Percentiles rank a stretch among this genome's conserved stretches.
Evolutionary conservation across 2,329 filamentous ascomycete genomes (phyloP).

Genomic region (Orbilia brochopaga): DNA sequence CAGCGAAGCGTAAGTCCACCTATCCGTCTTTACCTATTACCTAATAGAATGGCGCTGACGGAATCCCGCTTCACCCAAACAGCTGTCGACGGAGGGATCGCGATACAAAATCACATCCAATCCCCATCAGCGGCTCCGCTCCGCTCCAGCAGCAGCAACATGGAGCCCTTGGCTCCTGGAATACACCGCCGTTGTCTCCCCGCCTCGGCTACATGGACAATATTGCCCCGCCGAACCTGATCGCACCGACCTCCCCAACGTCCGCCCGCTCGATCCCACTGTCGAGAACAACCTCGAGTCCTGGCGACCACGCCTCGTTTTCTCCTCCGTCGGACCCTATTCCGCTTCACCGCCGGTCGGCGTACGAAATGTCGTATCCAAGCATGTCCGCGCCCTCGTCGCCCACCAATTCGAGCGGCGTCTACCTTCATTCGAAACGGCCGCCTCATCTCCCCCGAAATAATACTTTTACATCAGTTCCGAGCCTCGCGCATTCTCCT

Average conservation of each 20-base stretch:
- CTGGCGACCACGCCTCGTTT: constrained; percentile 28
- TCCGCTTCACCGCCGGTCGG: constrained; percentile 37
- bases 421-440: constrained; percentile 33
- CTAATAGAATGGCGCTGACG: too few relatives aligned
- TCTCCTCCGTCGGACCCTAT: constrained; percentile 50
- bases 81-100: constrained; percentile 43
- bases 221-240: constrained; percentile 44
- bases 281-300: constrained; percentile 38
- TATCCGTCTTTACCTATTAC: too few relatives aligned
- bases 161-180: constrained; percentile 43
- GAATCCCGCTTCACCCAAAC: constrained; percentile 3
- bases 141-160: constrained; percentile 30
- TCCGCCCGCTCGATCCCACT: constrained; percentile 36
- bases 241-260: constrained; percentile 47
- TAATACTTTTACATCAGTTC: constrained; percentile 51
- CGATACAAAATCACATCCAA: constrained; percentile 40
- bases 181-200: constrained; percentile 46
- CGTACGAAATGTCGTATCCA: constrained; percentile 41
- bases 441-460: constrained; percentile 52
- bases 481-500: constrained; percentile 48
- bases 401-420: constrained; percentile 39
- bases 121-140: constrained; percentile 39
- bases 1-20: constrained; percentile 49
- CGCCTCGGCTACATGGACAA: constrained; percentile 33
- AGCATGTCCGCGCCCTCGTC: constrained; percentile 46